These are phyloP conservation scores for Lavandula angustifolia DNA, from an alignment of 257 asterid genomes.

Conservation along the genomic window DNA sequence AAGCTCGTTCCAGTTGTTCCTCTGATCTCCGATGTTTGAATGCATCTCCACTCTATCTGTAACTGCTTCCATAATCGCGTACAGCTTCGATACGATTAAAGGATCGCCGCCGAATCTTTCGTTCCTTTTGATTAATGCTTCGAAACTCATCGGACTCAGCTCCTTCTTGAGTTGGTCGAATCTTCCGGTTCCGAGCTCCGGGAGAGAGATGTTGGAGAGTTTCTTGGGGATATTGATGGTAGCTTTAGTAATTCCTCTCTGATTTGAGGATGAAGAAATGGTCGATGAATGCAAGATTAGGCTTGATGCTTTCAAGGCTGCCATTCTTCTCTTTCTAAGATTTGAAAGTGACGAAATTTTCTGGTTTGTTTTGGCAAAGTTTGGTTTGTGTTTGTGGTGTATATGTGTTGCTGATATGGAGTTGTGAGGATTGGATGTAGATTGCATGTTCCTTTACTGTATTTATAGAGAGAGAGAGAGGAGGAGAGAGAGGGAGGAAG, in stretches of 20 bases:
- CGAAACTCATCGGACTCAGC: constrained; percentile 2
- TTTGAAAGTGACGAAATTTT: no score
- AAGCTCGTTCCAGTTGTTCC: constrained; percentile 54
- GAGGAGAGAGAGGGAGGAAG: background rate
- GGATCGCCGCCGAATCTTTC: constrained; percentile 16
- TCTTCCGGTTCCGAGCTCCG: background rate
- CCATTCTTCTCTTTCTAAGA: constrained; percentile 13
- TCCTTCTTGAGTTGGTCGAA: constrained; percentile 8
- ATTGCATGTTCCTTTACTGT: background rate
- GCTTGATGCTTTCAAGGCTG: constrained; percentile 27
- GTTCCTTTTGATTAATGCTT: background rate
- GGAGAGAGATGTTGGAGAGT: constrained; percentile 22
- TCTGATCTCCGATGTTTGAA: constrained; percentile 53
- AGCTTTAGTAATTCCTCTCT: constrained; percentile 13
- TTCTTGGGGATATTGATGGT: constrained; percentile 12
- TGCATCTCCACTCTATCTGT: constrained; percentile 71
- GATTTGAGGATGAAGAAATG: background rate
- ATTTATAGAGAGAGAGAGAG: background rate
- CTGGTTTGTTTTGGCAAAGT: background rate
- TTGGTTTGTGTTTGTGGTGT: background rate
- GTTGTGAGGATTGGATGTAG: background rate
- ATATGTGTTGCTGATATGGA: no score
- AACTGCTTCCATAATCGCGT: constrained; percentile 55
- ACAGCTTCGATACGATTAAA: constrained; percentile 41
- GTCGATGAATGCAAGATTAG: constrained; percentile 8